Percentiles rank a stretch among this genome's conserved stretches.
These are phyloP conservation scores for Oehlia diaphana DNA, from an alignment of 192 early-diverging fungal species.

Conservation along the genomic window DNA sequence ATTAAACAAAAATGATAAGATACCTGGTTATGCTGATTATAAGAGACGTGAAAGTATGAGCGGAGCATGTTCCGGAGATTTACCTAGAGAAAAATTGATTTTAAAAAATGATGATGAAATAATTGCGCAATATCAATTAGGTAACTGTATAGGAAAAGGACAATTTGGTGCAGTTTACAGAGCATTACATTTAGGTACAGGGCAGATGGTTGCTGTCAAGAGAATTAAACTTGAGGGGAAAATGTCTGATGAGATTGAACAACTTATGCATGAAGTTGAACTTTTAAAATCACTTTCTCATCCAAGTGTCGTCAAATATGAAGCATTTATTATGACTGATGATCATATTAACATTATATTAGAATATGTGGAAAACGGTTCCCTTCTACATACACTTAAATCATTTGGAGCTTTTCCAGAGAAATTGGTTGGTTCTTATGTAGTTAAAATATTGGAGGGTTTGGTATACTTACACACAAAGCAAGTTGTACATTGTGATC, in stretches of 20 bases:
- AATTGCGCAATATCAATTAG: conserved; percentile 54
- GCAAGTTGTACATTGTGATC: conserved; percentile 90
- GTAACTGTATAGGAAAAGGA: conserved; percentile 87
- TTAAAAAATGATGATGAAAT: conserved; percentile 37
- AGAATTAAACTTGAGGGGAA: conserved; percentile 75
- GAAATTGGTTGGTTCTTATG: conserved; percentile 82
- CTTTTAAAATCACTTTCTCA: conserved; percentile 83
- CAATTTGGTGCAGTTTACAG: conserved; percentile 90
- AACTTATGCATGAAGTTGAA: conserved; percentile 86
- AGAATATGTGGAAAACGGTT: conserved; percentile 93
- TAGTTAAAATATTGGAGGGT: conserved; percentile 86
- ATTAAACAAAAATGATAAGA: not conserved
- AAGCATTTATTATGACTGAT: conserved; percentile 74
- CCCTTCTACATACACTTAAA: conserved; percentile 79
- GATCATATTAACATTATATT: conserved; percentile 80
- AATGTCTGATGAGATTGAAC: conserved; percentile 63
- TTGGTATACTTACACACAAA: conserved; percentile 87
- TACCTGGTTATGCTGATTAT: not conserved
- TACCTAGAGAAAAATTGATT: conserved; percentile 33
- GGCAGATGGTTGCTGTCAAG: conserved; percentile 86
- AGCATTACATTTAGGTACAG: conserved; percentile 76
- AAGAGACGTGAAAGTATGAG: conserved; percentile 22
- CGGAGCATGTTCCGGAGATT: conserved; percentile 34
- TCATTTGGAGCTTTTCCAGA: conserved; percentile 92
- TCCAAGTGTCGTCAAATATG: conserved; percentile 82